Evolutionary conservation across 108 stramenopile genomes (phyloP).

Genomic region (Epithemia pelagica): DNA sequence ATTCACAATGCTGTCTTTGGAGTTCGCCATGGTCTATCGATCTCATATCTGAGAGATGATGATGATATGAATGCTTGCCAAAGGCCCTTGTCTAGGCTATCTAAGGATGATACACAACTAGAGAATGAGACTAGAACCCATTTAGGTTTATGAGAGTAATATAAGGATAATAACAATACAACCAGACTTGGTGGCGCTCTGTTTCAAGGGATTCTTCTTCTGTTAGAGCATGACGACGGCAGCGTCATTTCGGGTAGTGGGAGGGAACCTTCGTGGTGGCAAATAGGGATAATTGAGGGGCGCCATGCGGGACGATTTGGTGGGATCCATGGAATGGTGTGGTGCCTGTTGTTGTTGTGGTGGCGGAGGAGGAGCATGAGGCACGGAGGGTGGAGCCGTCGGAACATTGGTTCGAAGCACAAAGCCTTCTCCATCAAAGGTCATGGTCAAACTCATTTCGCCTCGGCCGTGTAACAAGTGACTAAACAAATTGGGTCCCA

Average conservation of each 20-base stretch:
- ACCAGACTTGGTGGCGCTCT: no score
- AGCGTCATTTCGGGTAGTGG: background rate
- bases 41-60: no score
- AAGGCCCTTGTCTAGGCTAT: no score
- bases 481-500: background rate
- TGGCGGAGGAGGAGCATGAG: background rate
- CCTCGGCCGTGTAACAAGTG: background rate
- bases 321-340: background rate
- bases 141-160: no score
- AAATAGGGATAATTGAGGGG: background rate
- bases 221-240: background rate
- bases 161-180: no score
- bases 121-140: no score
- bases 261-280: background rate
- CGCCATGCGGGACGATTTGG: background rate
- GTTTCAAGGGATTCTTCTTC: no score
- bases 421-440: background rate
- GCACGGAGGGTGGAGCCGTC: background rate
- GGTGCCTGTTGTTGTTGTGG: background rate
- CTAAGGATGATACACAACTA: no score
- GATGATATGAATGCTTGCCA: no score
- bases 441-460: background rate
- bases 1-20: no score
- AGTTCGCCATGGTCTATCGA: no score
- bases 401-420: background rate